Percentiles rank a stretch among this genome's conserved stretches.
These are phyloP conservation scores for Chrysoporthe deuterocubensis DNA, from an alignment of 2,329 filamentous ascomycete species.

Conservation along the genomic window DNA sequence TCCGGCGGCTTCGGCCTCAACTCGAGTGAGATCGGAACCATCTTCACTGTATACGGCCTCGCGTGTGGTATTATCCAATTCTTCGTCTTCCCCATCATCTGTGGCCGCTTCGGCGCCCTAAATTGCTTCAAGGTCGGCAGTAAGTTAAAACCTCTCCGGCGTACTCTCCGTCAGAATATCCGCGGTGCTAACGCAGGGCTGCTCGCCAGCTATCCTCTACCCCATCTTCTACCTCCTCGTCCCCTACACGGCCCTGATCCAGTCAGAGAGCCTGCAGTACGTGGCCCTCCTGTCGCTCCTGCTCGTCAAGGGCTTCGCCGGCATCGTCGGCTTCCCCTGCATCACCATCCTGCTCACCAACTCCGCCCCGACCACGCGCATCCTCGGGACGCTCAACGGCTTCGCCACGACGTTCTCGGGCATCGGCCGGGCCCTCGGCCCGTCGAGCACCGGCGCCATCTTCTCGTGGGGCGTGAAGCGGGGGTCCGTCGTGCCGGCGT, in stretches of 20 bases:
- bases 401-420: conserved; percentile 84
- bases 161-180: no score
- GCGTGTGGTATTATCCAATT: conserved; percentile 84
- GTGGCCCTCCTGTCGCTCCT: conserved; percentile 69
- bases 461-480: conserved; percentile 78
- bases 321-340: conserved; percentile 88
- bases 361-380: conserved; percentile 72
- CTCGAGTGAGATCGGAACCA: conserved; percentile 76
- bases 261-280: conserved; percentile 54
- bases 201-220: conserved; percentile 58
- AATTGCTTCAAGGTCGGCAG: conserved; percentile 70
- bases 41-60: conserved; percentile 84
- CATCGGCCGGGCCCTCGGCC: conserved; percentile 78
- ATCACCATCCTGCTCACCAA: conserved; percentile 91
- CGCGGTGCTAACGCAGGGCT: background rate
- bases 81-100: conserved; percentile 77
- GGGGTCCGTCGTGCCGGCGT: conserved; percentile 79
- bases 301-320: conserved; percentile 72
- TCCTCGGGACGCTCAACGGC: conserved; percentile 89
- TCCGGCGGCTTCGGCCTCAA: conserved; percentile 76
- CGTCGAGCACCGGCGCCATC: conserved; percentile 70
- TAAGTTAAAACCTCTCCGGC: conserved; percentile 35
- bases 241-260: conserved; percentile 75
- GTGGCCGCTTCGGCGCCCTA: conserved; percentile 73
- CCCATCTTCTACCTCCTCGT: conserved; percentile 80